phyloP scores from a whole-genome alignment of 768 basidiomycete genomes.

The Xerocomellus dryophilus region DNA sequence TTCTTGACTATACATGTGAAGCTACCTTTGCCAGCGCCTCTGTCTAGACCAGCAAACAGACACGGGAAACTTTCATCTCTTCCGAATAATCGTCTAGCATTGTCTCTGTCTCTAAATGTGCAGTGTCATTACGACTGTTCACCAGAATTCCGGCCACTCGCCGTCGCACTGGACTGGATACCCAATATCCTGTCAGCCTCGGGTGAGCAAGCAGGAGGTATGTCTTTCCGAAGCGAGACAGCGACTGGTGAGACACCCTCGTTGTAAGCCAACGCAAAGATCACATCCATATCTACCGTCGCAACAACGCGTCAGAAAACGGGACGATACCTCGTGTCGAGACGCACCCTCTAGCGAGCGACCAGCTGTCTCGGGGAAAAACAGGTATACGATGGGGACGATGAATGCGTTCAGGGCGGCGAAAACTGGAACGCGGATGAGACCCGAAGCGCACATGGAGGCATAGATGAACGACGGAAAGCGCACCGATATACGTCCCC shows the following conservation, averaged over 20 bases:
- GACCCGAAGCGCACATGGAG: background rate
- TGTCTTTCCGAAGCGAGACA: constrained; percentile 43
- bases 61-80: background rate
- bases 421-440: constrained; percentile 38
- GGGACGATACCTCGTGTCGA: background rate
- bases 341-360: constrained; percentile 52
- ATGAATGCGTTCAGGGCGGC: constrained; percentile 56
- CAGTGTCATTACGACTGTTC: background rate
- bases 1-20: constrained; percentile 1
- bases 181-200: constrained; percentile 46
- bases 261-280: constrained; percentile 45
- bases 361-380: constrained; percentile 61
- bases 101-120: background rate
- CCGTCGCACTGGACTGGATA: constrained; percentile 16
- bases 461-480: background rate
- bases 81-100: background rate
- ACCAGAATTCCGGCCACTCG: constrained; percentile 3
- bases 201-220: constrained; percentile 43
- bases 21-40: no score
- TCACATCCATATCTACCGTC: constrained; percentile 42
- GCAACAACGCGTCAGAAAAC: background rate
- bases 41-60: background rate
- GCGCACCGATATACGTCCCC: constrained; percentile 56
- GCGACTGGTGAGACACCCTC: constrained; percentile 43
- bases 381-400: constrained; percentile 55